Percentiles rank a stretch among this genome's conserved stretches.
Evolutionary conservation across 2,329 filamentous ascomycete species (phyloP).

Genomic region (Huntiella decipiens): DNA sequence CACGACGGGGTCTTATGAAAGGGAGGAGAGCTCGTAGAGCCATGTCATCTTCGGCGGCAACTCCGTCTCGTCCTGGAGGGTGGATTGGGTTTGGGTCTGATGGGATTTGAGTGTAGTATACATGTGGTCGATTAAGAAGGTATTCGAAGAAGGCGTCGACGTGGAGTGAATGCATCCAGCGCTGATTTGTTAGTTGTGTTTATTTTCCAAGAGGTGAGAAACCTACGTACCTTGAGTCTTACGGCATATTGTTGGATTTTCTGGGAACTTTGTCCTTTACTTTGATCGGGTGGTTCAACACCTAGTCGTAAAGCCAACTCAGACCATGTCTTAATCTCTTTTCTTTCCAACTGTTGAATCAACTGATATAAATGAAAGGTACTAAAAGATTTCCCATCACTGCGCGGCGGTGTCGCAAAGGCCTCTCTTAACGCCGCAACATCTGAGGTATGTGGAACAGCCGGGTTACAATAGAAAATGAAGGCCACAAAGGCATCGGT

Average conservation of each 20-base stretch:
- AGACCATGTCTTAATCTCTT: conserved; percentile 84
- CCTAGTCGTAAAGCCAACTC: conserved; percentile 74
- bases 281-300: conserved; percentile 62
- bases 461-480: conserved; percentile 80
- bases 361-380: conserved; percentile 60
- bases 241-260: conserved; percentile 93
- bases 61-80: conserved; percentile 55
- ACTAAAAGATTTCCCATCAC: conserved; percentile 71
- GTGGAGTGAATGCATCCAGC: conserved; percentile 96
- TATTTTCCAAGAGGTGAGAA: neutral
- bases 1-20: conserved; percentile 46
- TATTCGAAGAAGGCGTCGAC: conserved; percentile 91
- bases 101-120: conserved; percentile 65
- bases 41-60: conserved; percentile 72
- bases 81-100: conserved; percentile 41
- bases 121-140: conserved; percentile 42
- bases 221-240: conserved; percentile 52
- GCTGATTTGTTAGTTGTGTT: conserved; percentile 25
- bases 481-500: conserved; percentile 71
- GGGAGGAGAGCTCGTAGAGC: conserved; percentile 69
- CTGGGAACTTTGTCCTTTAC: conserved; percentile 75
- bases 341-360: conserved; percentile 57
- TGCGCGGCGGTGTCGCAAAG: conserved; percentile 66
- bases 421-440: conserved; percentile 51
- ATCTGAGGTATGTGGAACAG: conserved; percentile 46